Percentiles rank a stretch among this genome's conserved stretches.
Conservation (phyloP, 2,329 filamentous ascomycete species). For the Cordyceps farinosa region DNA sequence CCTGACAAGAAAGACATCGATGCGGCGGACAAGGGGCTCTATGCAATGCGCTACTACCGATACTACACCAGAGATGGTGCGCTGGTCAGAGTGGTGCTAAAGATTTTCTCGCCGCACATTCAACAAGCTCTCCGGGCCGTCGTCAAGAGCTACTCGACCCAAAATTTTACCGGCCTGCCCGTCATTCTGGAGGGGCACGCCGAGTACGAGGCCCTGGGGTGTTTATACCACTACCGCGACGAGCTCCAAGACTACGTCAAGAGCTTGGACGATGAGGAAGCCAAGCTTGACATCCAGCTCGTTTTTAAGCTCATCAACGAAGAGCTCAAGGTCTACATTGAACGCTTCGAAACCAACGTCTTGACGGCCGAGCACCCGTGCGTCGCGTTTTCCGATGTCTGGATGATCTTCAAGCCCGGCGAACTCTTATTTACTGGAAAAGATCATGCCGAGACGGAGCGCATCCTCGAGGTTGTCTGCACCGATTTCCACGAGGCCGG, state of each 20-base stretch:
- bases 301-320: neutral
- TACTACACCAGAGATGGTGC: neutral
- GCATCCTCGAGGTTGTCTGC: neutral
- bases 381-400: neutral
- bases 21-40: slow-evolving; percentile 33
- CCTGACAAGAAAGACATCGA: slow-evolving; percentile 17
- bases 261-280: neutral
- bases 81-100: slow-evolving; percentile 3
- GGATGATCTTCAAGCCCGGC: slow-evolving; percentile 12
- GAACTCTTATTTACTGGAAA: neutral
- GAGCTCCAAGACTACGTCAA: neutral
- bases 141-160: neutral
- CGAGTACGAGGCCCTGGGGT: neutral
- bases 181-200: neutral
- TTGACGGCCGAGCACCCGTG: neutral
- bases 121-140: slow-evolving; percentile 4
- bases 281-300: neutral
- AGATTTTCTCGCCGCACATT: slow-evolving; percentile 3
- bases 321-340: slow-evolving; percentile 4
- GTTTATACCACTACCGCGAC: slow-evolving; percentile 4
- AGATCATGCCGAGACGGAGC: neutral
- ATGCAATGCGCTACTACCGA: neutral
- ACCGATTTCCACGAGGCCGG: neutral
- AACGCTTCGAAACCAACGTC: slow-evolving; percentile 7
- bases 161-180: slow-evolving; percentile 4